These are phyloP conservation scores for Scheffersomyces stipitis DNA, from an alignment of 805 yeast species.

Conservation along the genomic window DNA sequence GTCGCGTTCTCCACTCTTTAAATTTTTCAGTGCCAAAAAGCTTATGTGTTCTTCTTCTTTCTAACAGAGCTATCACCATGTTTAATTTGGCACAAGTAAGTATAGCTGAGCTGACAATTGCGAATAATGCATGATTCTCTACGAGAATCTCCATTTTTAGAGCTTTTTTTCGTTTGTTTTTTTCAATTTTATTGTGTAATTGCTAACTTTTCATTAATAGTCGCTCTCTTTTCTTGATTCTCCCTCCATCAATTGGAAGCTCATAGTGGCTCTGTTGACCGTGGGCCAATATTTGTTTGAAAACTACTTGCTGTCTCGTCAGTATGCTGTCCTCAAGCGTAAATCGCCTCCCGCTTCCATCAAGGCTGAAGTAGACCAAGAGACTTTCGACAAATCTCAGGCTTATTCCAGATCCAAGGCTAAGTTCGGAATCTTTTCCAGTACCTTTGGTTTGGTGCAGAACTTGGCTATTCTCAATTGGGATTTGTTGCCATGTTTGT, in stretches of 20 bases:
- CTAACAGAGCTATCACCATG: constrained; percentile 14
- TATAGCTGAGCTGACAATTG: too few species aligned
- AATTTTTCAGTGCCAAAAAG: too few species aligned
- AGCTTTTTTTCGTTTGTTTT: too few species aligned
- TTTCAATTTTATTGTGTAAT: background rate
- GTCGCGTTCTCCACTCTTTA: too few species aligned
- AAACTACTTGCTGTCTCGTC: constrained; percentile 71
- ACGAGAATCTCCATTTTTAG: too few species aligned
- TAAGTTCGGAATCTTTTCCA: constrained; percentile 59
- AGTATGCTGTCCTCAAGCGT: constrained; percentile 61
- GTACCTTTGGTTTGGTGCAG: constrained; percentile 51
- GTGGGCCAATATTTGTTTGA: constrained; percentile 76
- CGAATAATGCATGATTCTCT: too few species aligned
- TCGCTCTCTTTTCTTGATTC: constrained; percentile 57
- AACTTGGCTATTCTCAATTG: constrained; percentile 57
- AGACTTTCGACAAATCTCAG: constrained; percentile 75
- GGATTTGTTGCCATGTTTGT: constrained; percentile 47
- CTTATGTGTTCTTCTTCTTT: too few species aligned
- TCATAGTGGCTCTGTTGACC: constrained; percentile 69
- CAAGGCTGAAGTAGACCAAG: constrained; percentile 63
- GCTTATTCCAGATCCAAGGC: constrained; percentile 79
- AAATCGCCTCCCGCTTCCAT: constrained; percentile 66
- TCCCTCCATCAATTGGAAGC: constrained; percentile 78
- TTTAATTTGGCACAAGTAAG: constrained; percentile 27
- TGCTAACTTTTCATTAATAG: constrained; percentile 17